Evolutionary conservation across 2,329 filamentous ascomycete genomes (phyloP).

Genomic region (Aspergillus carbonarius): DNA sequence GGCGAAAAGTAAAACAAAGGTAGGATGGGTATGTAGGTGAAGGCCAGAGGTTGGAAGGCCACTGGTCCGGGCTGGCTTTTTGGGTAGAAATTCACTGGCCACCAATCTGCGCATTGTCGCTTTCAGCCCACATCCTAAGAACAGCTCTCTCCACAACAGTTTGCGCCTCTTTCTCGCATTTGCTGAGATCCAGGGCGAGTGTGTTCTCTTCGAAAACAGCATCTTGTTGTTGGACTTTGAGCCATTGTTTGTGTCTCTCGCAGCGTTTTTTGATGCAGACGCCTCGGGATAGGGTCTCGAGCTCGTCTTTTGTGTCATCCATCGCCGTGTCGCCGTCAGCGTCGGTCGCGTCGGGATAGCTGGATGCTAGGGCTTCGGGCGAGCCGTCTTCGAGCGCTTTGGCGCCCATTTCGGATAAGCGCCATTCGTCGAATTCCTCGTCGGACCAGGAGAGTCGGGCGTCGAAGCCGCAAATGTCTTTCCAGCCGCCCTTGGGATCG

Average conservation of each 20-base stretch:
- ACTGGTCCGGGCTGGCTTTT: background rate
- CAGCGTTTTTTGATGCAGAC: slow-evolving; percentile 51
- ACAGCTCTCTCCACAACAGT: slow-evolving; percentile 46
- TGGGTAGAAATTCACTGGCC: slow-evolving; percentile 5
- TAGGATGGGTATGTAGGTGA: background rate
- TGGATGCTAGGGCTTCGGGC: slow-evolving; percentile 31
- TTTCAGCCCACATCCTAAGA: slow-evolving; percentile 42
- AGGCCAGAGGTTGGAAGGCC: background rate
- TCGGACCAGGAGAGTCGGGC: slow-evolving; percentile 48
- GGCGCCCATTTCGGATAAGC: slow-evolving; percentile 38
- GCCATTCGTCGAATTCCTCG: slow-evolving; percentile 50
- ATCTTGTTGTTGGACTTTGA: slow-evolving; percentile 48
- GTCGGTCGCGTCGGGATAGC: slow-evolving; percentile 26
- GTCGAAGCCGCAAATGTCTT: slow-evolving; percentile 52
- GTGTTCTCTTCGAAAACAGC: slow-evolving; percentile 44
- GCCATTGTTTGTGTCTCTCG: slow-evolving; percentile 49
- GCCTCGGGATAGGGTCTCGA: slow-evolving; percentile 38
- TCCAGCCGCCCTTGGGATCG: slow-evolving; percentile 47
- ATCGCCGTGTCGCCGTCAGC: slow-evolving; percentile 38
- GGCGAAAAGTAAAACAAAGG: background rate
- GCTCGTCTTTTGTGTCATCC: slow-evolving; percentile 31
- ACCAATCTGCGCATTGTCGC: slow-evolving; percentile 25
- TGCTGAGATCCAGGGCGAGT: slow-evolving; percentile 39
- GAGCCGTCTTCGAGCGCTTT: slow-evolving; percentile 41
- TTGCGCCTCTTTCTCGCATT: slow-evolving; percentile 42